Percentiles rank a stretch among this genome's conserved stretches.
Evolutionary conservation across 78 protist genomes (phyloP).

Genomic region (Monocercomonoides exilis): DNA sequence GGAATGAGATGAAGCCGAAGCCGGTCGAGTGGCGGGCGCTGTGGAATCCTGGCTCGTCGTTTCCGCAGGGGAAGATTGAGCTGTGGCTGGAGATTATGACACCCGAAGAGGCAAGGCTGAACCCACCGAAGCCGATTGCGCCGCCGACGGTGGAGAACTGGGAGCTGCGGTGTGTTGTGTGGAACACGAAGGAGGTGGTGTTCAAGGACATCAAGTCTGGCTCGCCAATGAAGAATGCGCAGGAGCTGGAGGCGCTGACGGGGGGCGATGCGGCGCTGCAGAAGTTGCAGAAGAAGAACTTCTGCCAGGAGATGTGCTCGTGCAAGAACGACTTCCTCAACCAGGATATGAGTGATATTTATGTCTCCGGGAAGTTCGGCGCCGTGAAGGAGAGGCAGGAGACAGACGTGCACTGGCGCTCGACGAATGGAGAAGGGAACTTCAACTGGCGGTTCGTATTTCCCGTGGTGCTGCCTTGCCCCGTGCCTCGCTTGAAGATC

Average conservation of each 20-base stretch:
- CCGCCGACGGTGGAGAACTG: conserved; percentile 15
- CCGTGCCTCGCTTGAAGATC: conserved; percentile 30
- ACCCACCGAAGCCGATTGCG: conserved; percentile 5
- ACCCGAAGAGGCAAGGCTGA: conserved; percentile 13
- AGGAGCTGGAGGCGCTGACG: neutral
- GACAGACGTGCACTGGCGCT: conserved; percentile 27
- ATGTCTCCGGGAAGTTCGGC: conserved; percentile 6
- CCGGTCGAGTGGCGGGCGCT: conserved; percentile 24
- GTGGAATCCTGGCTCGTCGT: conserved; percentile 17
- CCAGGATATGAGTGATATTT: conserved; percentile 20
- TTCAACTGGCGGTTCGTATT: conserved; percentile 36
- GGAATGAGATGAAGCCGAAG: conserved; percentile 12
- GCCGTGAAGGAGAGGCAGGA: conserved; percentile 15
- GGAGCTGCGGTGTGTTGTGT: conserved; percentile 22
- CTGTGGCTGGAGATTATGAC: conserved; percentile 30
- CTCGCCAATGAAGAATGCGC: neutral
- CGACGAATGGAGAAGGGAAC: conserved; percentile 25
- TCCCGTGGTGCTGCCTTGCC: conserved; percentile 20
- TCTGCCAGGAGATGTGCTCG: neutral
- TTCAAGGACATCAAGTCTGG: neutral
- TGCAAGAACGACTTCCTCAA: conserved; percentile 20
- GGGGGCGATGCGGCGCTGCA: neutral
- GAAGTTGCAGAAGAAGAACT: neutral
- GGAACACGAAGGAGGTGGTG: conserved; percentile 21
- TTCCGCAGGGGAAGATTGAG: conserved; percentile 34